Conservation (phyloP, 352 stramenopile species). For the Phytophthora tentaculata region DNA sequence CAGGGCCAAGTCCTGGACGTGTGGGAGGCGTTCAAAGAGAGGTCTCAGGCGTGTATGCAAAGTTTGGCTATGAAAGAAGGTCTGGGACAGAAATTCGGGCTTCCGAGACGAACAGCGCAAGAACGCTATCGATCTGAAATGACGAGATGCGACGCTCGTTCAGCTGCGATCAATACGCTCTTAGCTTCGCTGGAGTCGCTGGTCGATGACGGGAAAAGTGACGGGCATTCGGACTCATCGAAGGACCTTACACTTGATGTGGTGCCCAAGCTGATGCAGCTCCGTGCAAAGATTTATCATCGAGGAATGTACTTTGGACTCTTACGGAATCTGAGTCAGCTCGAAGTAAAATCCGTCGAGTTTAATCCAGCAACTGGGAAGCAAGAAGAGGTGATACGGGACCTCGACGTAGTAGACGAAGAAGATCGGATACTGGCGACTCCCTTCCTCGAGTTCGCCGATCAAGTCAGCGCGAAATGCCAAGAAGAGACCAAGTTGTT, state of each 20-base stretch:
- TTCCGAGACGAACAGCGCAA: constrained; percentile 83
- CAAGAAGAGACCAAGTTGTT: constrained; percentile 60
- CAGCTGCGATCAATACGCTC: constrained; percentile 66
- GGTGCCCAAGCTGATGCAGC: constrained; percentile 50
- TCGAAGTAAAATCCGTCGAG: constrained; percentile 43
- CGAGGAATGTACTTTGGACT: constrained; percentile 70
- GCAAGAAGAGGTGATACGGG: constrained; percentile 37
- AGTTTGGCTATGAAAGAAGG: constrained; percentile 89
- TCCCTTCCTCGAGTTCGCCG: constrained; percentile 60
- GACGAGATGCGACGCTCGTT: constrained; percentile 75
- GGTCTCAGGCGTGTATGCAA: constrained; percentile 78
- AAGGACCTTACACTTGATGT: constrained; percentile 28
- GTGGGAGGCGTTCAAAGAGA: constrained; percentile 63
- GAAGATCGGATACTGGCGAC: constrained; percentile 30
- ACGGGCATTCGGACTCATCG: not conserved
- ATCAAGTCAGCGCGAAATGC: constrained; percentile 64
- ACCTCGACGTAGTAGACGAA: constrained; percentile 55
- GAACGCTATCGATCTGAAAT: constrained; percentile 87
- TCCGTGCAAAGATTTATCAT: constrained; percentile 67
- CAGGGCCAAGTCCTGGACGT: constrained; percentile 42
- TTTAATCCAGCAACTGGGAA: constrained; percentile 31
- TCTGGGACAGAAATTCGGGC: constrained; percentile 89
- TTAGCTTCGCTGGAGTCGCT: constrained; percentile 58
- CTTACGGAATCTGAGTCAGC: constrained; percentile 58
- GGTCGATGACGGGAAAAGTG: constrained; percentile 28